These are phyloP conservation scores for Beverwykella pulmonaria DNA, from an alignment of 495 filamentous ascomycete genomes.

Conservation along the genomic window DNA sequence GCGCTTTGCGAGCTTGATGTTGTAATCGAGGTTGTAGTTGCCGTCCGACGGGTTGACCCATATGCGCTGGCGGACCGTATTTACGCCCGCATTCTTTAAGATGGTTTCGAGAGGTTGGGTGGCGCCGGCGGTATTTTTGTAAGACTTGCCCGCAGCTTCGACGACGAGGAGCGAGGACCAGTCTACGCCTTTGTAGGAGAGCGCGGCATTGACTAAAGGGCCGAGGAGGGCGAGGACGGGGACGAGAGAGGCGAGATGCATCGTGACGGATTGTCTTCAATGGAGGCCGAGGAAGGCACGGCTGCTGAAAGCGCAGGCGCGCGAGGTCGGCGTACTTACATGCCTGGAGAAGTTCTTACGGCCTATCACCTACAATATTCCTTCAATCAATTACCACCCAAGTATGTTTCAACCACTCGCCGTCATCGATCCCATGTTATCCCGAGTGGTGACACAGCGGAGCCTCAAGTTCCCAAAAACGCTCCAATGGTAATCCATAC, in stretches of 20 bases:
- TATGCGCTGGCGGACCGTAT: constrained; percentile 70
- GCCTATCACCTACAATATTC: too few relatives aligned
- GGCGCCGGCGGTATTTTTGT: constrained; percentile 59
- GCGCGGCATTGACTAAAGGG: constrained; percentile 45
- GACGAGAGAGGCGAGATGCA: constrained; percentile 19
- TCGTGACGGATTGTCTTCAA: too few relatives aligned
- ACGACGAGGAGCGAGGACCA: constrained; percentile 71
- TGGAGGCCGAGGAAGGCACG: too few relatives aligned
- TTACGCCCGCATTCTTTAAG: constrained; percentile 64
- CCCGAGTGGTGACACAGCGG: too few relatives aligned
- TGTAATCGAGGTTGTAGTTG: constrained; percentile 69
- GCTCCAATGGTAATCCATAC: background rate
- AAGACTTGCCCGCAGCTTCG: constrained; percentile 62
- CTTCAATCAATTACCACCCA: too few relatives aligned
- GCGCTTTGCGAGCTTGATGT: constrained; percentile 65
- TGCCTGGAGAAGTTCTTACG: too few relatives aligned
- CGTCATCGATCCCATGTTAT: too few relatives aligned
- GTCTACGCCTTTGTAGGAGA: constrained; percentile 70
- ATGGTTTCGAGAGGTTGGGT: constrained; percentile 64
- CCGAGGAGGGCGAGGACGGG: constrained; percentile 8
- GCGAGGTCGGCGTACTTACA: too few relatives aligned
- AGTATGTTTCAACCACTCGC: too few relatives aligned
- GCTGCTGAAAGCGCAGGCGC: too few relatives aligned
- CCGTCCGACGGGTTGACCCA: constrained; percentile 72
- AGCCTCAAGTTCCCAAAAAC: background rate